A percentile compares a stretch with the other conserved stretches of the same genome.
These are phyloP conservation scores for Xanthoparmelia taractica DNA, from an alignment of 495 filamentous ascomycete genomes.

Conservation along the genomic window DNA sequence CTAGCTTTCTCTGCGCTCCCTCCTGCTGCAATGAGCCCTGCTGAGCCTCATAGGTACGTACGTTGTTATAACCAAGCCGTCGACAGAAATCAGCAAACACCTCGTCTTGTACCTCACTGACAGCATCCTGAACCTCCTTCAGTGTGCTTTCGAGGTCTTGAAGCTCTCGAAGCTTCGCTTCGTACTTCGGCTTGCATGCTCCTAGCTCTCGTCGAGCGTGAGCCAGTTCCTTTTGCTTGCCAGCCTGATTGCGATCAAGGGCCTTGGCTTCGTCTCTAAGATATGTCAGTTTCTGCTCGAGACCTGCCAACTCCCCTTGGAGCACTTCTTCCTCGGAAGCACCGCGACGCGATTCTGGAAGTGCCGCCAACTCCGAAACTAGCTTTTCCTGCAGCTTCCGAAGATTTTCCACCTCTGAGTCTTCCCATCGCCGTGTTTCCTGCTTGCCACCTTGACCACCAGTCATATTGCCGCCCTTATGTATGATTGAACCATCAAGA, in stretches of 20 bases:
- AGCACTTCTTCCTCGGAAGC: conserved; percentile 71
- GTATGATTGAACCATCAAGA: conserved; percentile 84
- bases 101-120: conserved; percentile 78
- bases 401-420: conserved; percentile 77
- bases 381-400: conserved; percentile 64
- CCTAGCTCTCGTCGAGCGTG: conserved; percentile 61
- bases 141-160: conserved; percentile 59
- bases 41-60: conserved; percentile 86
- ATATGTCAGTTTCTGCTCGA: conserved; percentile 70
- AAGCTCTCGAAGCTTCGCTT: conserved; percentile 59
- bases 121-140: conserved; percentile 61
- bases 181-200: conserved; percentile 69
- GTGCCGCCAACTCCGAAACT: conserved; percentile 58
- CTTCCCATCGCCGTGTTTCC: conserved; percentile 76
- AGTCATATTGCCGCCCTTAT: conserved; percentile 96
- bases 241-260: conserved; percentile 77
- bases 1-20: conserved; percentile 71
- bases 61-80: conserved; percentile 76
- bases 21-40: conserved; percentile 89
- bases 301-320: conserved; percentile 67
- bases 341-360: conserved; percentile 67
- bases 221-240: conserved; percentile 76
- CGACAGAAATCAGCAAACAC: conserved; percentile 83
- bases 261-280: conserved; percentile 66
- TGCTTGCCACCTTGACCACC: conserved; percentile 75